Percentiles rank a stretch among this genome's conserved stretches.
Conservation (phyloP, 2,329 filamentous ascomycete genomes). For the Pseudopyrenochaeta lycopersici region DNA sequence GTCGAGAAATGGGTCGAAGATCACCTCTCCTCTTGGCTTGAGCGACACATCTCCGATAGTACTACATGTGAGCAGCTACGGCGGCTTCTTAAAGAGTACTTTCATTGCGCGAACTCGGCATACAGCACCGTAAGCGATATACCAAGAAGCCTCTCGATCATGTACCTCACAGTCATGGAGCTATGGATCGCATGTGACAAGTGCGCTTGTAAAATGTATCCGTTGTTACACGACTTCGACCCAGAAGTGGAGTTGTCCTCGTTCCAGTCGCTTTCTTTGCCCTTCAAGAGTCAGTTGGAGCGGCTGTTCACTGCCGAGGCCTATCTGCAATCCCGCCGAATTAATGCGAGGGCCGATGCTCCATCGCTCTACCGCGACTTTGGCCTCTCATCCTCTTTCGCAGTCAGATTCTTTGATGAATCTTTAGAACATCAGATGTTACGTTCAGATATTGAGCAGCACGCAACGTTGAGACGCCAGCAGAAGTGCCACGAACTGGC, state of each 20-base stretch:
- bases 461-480: conserved; percentile 40
- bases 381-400: conserved; percentile 52
- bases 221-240: conserved; percentile 58
- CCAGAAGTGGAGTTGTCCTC: conserved; percentile 54
- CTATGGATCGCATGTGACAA: conserved; percentile 68
- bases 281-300: conserved; percentile 55
- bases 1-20: conserved; percentile 61
- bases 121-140: conserved; percentile 56
- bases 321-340: conserved; percentile 54
- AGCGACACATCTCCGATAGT: conserved; percentile 19
- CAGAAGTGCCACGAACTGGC: conserved; percentile 33
- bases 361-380: conserved; percentile 52
- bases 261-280: conserved; percentile 58
- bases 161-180: conserved; percentile 65
- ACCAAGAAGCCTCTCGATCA: conserved; percentile 61
- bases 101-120: not conserved
- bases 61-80: conserved; percentile 35
- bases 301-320: conserved; percentile 58
- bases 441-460: conserved; percentile 47
- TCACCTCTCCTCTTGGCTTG: conserved; percentile 53
- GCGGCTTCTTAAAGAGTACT: conserved; percentile 24
- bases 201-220: conserved; percentile 49
- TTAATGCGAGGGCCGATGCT: conserved; percentile 12
- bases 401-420: conserved; percentile 59
- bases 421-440: conserved; percentile 54